Evolutionary conservation across 139 green algal species (phyloP).

Genomic region (Edaphochlamys debaryana): DNA sequence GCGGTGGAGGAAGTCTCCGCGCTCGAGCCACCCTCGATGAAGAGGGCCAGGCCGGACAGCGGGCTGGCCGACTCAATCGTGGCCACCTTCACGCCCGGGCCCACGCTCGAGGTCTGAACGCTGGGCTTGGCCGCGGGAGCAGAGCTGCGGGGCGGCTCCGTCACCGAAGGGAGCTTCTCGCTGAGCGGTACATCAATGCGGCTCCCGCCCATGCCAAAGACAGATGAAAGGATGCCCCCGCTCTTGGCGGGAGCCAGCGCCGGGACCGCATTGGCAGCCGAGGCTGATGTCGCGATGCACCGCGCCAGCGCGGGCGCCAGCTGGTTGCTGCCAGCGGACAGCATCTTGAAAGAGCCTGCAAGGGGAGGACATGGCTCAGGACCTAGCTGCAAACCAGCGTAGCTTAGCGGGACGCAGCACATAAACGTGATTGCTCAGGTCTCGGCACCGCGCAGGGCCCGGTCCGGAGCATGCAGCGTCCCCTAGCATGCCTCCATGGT

Average conservation of each 20-base stretch:
- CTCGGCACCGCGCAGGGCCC: too few relatives aligned
- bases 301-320: conserved; percentile 30
- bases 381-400: too few relatives aligned
- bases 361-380: too few relatives aligned
- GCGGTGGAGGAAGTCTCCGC: conserved; percentile 51
- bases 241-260: conserved; percentile 18
- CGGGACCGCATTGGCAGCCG: conserved; percentile 11
- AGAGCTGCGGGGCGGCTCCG: conserved; percentile 31
- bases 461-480: too few relatives aligned
- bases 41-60: conserved; percentile 47
- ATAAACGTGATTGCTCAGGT: too few relatives aligned
- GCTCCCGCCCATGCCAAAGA: conserved; percentile 52
- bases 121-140: conserved; percentile 26
- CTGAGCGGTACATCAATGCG: conserved; percentile 52
- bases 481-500: too few relatives aligned
- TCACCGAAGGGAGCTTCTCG: conserved; percentile 49
- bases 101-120: conserved; percentile 31
- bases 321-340: conserved; percentile 3
- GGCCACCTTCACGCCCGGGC: conserved; percentile 44
- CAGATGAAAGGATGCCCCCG: conserved; percentile 15
- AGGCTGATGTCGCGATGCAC: neutral
- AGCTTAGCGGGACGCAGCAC: too few relatives aligned
- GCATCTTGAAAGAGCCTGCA: conserved; percentile 18
- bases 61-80: conserved; percentile 48
- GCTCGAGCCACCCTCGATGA: conserved; percentile 53